A percentile compares a stretch with the other conserved stretches of the same genome.
phyloP scores from a whole-genome alignment of 176 grass and related monocot species.

The barley (Hordeum vulgare) region DNA sequence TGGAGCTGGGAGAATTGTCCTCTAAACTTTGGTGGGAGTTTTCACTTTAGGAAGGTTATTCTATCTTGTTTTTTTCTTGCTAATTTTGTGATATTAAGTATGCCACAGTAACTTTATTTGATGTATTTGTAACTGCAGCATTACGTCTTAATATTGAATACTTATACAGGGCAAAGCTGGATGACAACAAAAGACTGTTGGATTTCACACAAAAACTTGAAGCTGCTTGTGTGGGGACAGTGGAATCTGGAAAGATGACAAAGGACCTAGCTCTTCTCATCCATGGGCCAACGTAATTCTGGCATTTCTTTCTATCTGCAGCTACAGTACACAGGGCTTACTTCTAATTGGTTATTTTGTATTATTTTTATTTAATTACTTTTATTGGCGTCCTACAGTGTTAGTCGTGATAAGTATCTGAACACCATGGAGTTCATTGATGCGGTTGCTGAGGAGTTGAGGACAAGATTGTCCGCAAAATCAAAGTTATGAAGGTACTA shows the following conservation, averaged over 20 bases:
- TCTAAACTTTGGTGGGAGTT: background rate
- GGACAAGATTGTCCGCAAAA: conserved; percentile 31
- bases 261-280: conserved; percentile 73
- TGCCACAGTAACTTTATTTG: background rate
- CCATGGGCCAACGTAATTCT: conserved; percentile 57
- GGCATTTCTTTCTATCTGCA: background rate
- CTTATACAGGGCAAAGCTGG: conserved; percentile 54
- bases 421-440: conserved; percentile 58
- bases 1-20: background rate
- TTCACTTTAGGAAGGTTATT: background rate
- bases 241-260: conserved; percentile 86
- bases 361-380: background rate
- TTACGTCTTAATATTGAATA: background rate
- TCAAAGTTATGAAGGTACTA: conserved; percentile 42
- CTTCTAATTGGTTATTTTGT: background rate
- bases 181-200: conserved; percentile 38
- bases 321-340: background rate
- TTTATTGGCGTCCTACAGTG: conserved; percentile 27
- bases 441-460: conserved; percentile 49
- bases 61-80: background rate
- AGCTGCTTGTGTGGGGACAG: conserved; percentile 59
- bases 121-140: background rate
- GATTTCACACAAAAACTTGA: conserved; percentile 56
- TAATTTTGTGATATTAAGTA: background rate
- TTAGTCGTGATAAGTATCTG: conserved; percentile 41